phyloP scores from a whole-genome alignment of 2,329 filamentous ascomycete species.

The Hypoxylon sp. region DNA sequence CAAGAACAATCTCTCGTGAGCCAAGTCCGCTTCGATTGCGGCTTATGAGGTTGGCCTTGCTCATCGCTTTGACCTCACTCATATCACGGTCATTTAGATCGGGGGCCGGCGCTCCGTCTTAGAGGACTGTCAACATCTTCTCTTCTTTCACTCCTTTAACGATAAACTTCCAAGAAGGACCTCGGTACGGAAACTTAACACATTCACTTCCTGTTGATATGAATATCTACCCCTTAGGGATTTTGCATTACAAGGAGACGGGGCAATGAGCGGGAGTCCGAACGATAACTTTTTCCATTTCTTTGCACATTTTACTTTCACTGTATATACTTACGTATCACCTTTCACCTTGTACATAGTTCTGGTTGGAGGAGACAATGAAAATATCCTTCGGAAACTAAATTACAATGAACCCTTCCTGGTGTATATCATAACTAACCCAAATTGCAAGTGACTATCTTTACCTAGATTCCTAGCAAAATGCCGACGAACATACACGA shows the following conservation, averaged over 20 bases:
- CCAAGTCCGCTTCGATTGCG: background rate
- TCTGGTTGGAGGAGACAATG: background rate
- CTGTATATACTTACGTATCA: constrained; percentile 26
- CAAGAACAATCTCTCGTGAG: constrained; percentile 39
- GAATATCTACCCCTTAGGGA: too few species aligned
- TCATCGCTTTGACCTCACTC: background rate
- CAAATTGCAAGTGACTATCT: too few species aligned
- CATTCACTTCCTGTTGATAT: constrained; percentile 23
- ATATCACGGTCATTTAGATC: constrained; percentile 26
- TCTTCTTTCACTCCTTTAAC: too few species aligned
- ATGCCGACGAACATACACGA: too few species aligned
- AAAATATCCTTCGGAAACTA: too few species aligned
- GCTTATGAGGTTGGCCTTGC: background rate
- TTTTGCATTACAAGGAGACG: too few species aligned
- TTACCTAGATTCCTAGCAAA: too few species aligned
- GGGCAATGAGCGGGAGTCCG: too few species aligned
- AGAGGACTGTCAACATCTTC: constrained; percentile 11
- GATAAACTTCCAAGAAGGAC: too few species aligned
- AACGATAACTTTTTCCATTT: background rate
- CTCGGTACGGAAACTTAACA: too few species aligned
- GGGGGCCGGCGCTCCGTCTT: constrained; percentile 32
- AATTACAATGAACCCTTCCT: too few species aligned
- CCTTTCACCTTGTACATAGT: constrained; percentile 23
- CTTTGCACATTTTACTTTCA: constrained; percentile 22
- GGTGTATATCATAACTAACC: too few species aligned